Evolutionary conservation across 2,329 filamentous ascomycete species (phyloP).

Genomic region (Fusarium cicatricum): DNA sequence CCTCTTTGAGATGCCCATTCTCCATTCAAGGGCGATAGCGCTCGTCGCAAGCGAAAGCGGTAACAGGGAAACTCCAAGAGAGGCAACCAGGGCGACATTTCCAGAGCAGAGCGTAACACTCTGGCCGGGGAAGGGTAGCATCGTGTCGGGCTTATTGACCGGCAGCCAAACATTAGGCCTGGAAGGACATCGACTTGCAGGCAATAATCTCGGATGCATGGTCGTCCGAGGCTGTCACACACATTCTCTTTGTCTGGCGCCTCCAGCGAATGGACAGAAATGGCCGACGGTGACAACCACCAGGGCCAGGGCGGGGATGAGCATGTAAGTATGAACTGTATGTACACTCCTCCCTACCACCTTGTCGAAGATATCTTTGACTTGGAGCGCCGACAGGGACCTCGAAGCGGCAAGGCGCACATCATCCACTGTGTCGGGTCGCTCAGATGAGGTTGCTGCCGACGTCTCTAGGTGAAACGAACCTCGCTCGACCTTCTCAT

Average conservation of each 20-base stretch:
- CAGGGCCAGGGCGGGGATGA: constrained; percentile 29
- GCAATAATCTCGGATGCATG: constrained; percentile 43
- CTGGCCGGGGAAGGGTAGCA: constrained; percentile 19
- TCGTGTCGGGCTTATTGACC: constrained; percentile 18
- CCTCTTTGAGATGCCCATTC: constrained; percentile 30
- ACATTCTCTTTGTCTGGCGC: constrained; percentile 19
- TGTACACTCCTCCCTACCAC: background rate
- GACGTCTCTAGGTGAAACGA: constrained; percentile 32
- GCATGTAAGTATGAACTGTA: background rate
- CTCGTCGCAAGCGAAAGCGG: constrained; percentile 28
- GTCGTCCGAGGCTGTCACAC: constrained; percentile 40
- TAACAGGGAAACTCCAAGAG: constrained; percentile 25
- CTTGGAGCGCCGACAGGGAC: constrained; percentile 1
- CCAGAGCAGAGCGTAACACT: constrained; percentile 11
- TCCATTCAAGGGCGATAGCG: constrained; percentile 17
- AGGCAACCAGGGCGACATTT: constrained; percentile 24
- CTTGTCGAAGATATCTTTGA: too few species aligned
- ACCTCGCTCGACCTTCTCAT: constrained; percentile 9
- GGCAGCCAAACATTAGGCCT: constrained; percentile 23
- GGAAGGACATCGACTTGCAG: constrained; percentile 36
- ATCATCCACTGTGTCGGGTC: constrained; percentile 45
- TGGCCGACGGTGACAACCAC: constrained; percentile 20
- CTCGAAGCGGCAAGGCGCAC: constrained; percentile 40
- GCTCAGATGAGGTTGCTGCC: constrained; percentile 16
- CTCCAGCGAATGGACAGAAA: constrained; percentile 24